These are phyloP conservation scores for Pulveroboletus sp. DNA, from an alignment of 768 basidiomycete species.

Conservation along the genomic window DNA sequence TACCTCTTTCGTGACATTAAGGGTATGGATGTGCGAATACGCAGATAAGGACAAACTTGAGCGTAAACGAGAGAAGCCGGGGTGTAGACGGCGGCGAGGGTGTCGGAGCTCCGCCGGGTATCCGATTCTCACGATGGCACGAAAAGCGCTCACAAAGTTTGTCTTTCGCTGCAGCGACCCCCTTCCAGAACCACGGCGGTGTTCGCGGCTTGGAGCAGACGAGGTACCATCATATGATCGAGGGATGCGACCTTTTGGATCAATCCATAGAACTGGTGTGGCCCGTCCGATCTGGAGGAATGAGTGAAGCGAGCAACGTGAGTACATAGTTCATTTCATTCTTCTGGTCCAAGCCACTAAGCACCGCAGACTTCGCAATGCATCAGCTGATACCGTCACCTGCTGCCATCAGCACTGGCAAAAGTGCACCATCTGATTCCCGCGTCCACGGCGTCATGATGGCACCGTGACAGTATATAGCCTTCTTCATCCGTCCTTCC, in stretches of 20 bases:
- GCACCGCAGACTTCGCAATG: not conserved
- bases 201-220: no score
- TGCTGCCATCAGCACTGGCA: not conserved
- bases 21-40: no score
- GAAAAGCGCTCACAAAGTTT: no score
- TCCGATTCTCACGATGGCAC: no score
- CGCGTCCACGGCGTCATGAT: slow-evolving; percentile 3
- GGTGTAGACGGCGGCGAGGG: no score
- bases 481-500: not conserved
- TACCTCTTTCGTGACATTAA: no score
- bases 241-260: slow-evolving; percentile 1
- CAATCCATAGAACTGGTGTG: no score
- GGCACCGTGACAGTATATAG: slow-evolving; percentile 2
- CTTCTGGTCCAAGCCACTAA: not conserved
- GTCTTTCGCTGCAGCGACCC: no score
- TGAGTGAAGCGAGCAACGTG: not conserved
- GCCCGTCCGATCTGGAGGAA: not conserved
- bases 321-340: not conserved
- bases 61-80: no score
- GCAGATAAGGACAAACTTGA: no score
- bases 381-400: not conserved
- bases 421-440: not conserved
- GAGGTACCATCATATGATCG: no score
- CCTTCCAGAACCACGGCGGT: not conserved
- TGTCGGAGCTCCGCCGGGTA: no score